Evolutionary conservation across 768 basidiomycete genomes (phyloP), one percentile per base, ranked within the genome.

Genomic region (Rhizopogon roseolus): DNA sequence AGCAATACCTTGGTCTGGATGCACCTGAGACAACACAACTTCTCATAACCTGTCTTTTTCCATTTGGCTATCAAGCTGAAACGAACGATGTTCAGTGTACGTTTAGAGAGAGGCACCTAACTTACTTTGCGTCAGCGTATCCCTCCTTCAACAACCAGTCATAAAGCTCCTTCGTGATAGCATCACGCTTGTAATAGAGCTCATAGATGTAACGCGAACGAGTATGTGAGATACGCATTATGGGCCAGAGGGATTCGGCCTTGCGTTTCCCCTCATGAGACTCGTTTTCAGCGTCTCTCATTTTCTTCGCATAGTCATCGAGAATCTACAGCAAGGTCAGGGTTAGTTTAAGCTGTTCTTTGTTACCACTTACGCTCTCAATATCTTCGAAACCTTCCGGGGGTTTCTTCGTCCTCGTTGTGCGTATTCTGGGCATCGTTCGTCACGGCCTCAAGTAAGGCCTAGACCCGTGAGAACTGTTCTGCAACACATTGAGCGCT

Each of bases 21-120:
- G 70, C 97, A 99, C 42, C 97, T 79, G 49, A 98, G 73, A 65
- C 97, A 99, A 68, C 97, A 99, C 6, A 99, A 77, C 68, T 98
- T 99, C 73, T 98, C 97, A 68, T 98, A 99, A 5, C 97, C 97
- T 11, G 86, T 76, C 73, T 98, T 99, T 78, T 98, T 98, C 97
- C 97, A 99, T 70, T 99, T 99, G 37, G 97, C 97, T 66, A 99
- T 89, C 66, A 98, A 73, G 66, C 95, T 98, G 59, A 27, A 38
- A 50, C 38, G 38, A 29, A 55, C 55, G 57, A 59, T 29, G 44
- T 34, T 52, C 28, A 38, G 52, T 36, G 38, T 17, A 16, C 41
- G 43, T 16, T 51, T 36, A 32, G 48, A 40, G 38, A 29, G 38
- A 41, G 11, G 9, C 27, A 36, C 19, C 42, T 29, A 7, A 80